Conservation (phyloP, 257 asterid species). For the Solanum phureja region DNA sequence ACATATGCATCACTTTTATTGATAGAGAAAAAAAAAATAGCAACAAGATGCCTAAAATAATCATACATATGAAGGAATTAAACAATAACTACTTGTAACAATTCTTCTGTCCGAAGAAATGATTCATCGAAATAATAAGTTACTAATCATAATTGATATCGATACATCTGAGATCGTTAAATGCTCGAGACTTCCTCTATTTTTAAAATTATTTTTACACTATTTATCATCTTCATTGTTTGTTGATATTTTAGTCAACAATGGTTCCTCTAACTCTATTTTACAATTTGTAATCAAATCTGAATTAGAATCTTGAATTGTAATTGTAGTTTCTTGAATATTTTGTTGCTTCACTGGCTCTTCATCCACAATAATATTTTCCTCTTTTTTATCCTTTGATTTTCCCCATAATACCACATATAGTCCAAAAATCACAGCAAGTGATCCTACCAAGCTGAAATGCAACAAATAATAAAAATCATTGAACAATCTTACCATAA, state of each 20-base stretch:
- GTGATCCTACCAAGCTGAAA: constrained; percentile 47
- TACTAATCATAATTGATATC: background rate
- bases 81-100: background rate
- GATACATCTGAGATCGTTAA: background rate
- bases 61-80: background rate
- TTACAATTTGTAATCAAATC: constrained; percentile 6
- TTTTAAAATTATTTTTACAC: background rate
- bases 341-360: constrained; percentile 2
- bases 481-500: background rate
- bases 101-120: background rate
- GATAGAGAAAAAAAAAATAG: background rate
- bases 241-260: constrained; percentile 20
- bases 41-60: too few species aligned
- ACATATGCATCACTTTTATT: background rate
- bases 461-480: background rate
- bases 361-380: background rate
- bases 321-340: background rate
- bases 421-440: constrained; percentile 54
- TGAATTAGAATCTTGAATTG: background rate
- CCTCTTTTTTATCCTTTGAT: constrained; percentile 31
- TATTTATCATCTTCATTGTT: background rate
- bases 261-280: constrained; percentile 42
- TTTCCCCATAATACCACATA: constrained; percentile 73
- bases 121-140: background rate
- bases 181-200: background rate